Evolutionary conservation across 83 land plant genomes (phyloP).

Genomic region (Isoetes engelmannii): DNA sequence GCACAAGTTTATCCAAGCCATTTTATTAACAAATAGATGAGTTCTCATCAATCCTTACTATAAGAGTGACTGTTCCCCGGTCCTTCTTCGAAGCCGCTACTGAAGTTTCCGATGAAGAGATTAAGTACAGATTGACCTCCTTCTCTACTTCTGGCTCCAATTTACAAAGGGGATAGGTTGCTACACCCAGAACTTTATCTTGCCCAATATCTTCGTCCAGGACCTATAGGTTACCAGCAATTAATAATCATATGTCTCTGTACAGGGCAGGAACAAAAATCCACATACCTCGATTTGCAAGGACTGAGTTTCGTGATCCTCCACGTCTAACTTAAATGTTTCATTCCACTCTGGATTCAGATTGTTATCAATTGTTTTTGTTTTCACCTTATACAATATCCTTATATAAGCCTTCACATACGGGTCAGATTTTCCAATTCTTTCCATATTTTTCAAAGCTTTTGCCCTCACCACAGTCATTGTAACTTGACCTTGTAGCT

Average conservation of each 20-base stretch:
- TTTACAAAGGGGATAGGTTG: constrained; percentile 1
- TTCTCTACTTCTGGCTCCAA: constrained; percentile 3
- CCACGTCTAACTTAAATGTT: constrained; percentile 64
- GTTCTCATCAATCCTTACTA: not conserved
- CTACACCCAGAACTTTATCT: constrained; percentile 10
- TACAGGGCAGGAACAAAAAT: too few relatives aligned
- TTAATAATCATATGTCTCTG: not conserved
- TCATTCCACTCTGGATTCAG: constrained; percentile 87
- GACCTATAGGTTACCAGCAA: not conserved
- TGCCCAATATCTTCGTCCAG: constrained; percentile 4
- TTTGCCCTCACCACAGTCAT: constrained; percentile 67
- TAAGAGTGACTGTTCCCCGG: constrained; percentile 7
- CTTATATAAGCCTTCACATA: constrained; percentile 68
- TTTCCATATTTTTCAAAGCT: constrained; percentile 78
- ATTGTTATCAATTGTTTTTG: constrained; percentile 61
- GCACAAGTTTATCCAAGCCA: not conserved
- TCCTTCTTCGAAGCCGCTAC: constrained; percentile 6
- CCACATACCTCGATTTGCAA: constrained; percentile 56
- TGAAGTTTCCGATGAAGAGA: not conserved
- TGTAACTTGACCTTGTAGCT: constrained; percentile 73
- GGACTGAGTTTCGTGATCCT: constrained; percentile 89
- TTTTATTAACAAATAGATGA: not conserved
- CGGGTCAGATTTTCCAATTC: constrained; percentile 93
- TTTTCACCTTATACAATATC: constrained; percentile 70
- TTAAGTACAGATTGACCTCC: not conserved